Evolutionary conservation across 2,329 filamentous ascomycete genomes (phyloP).

Genomic region (Tothia fuscella): DNA sequence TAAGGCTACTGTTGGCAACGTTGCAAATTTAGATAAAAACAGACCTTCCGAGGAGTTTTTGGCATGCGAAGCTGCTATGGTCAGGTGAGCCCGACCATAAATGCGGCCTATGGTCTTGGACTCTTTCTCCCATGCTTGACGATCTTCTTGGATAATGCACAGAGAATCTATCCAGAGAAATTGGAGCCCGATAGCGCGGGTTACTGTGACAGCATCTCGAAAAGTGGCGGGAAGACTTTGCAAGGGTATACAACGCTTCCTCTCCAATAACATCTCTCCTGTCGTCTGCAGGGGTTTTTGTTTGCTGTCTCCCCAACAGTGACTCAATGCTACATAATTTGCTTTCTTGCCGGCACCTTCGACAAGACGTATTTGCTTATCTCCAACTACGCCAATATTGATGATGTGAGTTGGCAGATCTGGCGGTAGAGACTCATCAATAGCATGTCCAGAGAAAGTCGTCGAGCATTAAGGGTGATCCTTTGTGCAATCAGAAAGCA

Average conservation of each 20-base stretch:
- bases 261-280: no score
- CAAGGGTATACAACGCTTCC: neutral
- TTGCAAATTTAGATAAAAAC: no score
- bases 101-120: neutral
- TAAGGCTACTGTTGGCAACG: no score
- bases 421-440: no score
- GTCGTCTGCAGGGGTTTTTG: neutral
- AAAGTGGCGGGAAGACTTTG: conserved; percentile 4
- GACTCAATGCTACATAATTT: conserved; percentile 9
- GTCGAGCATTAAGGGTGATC: no score
- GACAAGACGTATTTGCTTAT: no score
- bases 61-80: neutral
- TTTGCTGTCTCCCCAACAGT: conserved; percentile 8
- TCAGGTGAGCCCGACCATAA: neutral
- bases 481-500: no score
- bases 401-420: no score
- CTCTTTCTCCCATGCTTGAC: conserved; percentile 5
- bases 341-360: no score
- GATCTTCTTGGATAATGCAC: conserved; percentile 7
- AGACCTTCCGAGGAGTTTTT: neutral
- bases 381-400: no score
- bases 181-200: neutral
- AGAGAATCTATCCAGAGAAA: conserved; percentile 10
- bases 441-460: no score
- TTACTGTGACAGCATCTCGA: conserved; percentile 5